Evolutionary conservation across 768 basidiomycete genomes (phyloP).

Genomic region (Megacollybia marginata): DNA sequence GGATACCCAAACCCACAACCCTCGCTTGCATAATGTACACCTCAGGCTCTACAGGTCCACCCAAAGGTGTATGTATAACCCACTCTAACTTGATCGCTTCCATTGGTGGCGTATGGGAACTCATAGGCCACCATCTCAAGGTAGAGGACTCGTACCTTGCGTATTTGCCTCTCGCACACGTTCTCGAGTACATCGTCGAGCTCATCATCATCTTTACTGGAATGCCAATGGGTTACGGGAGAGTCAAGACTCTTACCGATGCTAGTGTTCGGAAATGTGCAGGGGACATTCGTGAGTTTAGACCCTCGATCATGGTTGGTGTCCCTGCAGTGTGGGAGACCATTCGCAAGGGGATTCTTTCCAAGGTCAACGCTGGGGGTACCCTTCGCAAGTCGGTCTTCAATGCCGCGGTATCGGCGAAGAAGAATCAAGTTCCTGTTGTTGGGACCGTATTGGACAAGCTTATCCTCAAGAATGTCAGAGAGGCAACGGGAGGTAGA

Average conservation of each 20-base stretch:
- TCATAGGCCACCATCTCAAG: constrained; percentile 62
- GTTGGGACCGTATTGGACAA: constrained; percentile 64
- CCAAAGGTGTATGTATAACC: constrained; percentile 89
- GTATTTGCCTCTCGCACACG: constrained; percentile 91
- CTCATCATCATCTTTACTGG: constrained; percentile 67
- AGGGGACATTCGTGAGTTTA: constrained; percentile 80
- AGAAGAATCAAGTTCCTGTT: constrained; percentile 63
- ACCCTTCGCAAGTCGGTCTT: constrained; percentile 69
- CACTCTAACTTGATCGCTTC: constrained; percentile 84
- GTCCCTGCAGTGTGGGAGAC: constrained; percentile 97
- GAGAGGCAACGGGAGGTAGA: constrained; percentile 80
- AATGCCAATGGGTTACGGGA: constrained; percentile 81
- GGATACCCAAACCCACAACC: constrained; percentile 31
- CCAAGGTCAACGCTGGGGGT: constrained; percentile 69
- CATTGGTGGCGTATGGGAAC: constrained; percentile 69
- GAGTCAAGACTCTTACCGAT: constrained; percentile 94
- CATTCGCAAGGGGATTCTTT: constrained; percentile 89
- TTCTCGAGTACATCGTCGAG: constrained; percentile 94
- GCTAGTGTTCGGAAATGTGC: constrained; percentile 79
- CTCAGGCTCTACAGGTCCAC: constrained; percentile 82
- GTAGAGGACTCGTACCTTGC: constrained; percentile 71
- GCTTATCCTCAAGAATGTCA: constrained; percentile 70
- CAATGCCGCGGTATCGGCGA: constrained; percentile 67
- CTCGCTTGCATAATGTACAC: constrained; percentile 65
- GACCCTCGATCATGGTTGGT: constrained; percentile 86